phyloP scores from a whole-genome alignment of 78 protist species.

The Protostelium mycophagum region DNA sequence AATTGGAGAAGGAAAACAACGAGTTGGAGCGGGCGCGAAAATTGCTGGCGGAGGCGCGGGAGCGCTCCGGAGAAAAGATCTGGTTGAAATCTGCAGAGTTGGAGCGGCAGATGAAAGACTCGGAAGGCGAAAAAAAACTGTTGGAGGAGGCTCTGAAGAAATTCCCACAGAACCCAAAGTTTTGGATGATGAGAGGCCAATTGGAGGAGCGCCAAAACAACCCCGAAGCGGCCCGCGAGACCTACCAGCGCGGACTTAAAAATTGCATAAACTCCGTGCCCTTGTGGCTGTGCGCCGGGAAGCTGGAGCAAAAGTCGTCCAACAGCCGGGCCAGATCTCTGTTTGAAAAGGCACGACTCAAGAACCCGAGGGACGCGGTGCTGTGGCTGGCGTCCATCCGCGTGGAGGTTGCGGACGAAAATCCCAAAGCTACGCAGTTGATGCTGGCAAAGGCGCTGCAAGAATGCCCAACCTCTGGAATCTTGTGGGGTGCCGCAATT shows the following conservation, averaged over 20 bases:
- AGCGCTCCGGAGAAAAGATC: constrained; percentile 80
- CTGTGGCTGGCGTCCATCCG: constrained; percentile 74
- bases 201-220: constrained; percentile 16
- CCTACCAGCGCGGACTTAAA: constrained; percentile 26
- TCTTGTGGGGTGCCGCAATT: constrained; percentile 87
- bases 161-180: constrained; percentile 67
- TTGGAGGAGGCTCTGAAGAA: constrained; percentile 27
- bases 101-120: constrained; percentile 69
- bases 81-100: constrained; percentile 90
- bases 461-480: constrained; percentile 82
- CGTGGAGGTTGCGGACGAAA: constrained; percentile 33
- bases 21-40: constrained; percentile 64
- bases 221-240: constrained; percentile 49
- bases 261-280: constrained; percentile 35
- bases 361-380: constrained; percentile 42
- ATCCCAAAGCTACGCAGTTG: constrained; percentile 33
- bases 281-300: constrained; percentile 77
- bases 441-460: constrained; percentile 75
- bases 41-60: constrained; percentile 52
- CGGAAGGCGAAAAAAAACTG: constrained; percentile 25
- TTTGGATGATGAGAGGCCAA: constrained; percentile 89
- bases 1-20: constrained; percentile 84
- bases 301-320: constrained; percentile 42
- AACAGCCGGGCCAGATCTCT: constrained; percentile 64
- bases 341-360: constrained; percentile 64